These are phyloP conservation scores for Fusarium begoniae DNA, from an alignment of 2,329 filamentous ascomycete genomes.

Conservation along the genomic window DNA sequence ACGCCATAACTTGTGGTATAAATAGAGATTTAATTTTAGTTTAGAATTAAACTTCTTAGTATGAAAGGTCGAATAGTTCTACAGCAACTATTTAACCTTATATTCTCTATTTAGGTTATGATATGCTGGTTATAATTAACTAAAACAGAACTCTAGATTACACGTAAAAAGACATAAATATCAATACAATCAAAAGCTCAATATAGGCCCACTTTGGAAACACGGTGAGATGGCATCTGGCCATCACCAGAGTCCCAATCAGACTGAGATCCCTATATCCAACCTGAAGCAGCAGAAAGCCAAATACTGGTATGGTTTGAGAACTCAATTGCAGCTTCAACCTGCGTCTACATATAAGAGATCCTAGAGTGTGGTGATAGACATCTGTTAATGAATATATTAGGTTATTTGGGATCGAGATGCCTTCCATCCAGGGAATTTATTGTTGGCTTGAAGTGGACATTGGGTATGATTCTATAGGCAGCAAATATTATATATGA, in stretches of 20 bases:
- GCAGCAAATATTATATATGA: neutral
- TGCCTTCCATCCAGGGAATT: neutral
- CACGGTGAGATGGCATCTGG: neutral
- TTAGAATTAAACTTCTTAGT: neutral
- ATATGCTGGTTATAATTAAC: neutral
- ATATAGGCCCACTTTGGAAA: neutral
- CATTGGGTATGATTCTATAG: neutral
- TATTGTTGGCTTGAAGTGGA: neutral
- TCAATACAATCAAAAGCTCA: neutral
- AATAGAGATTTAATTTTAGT: neutral
- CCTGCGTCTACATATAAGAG: neutral
- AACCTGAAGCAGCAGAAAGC: neutral
- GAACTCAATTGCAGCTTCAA: neutral
- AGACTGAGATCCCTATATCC: no score
- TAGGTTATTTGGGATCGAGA: neutral
- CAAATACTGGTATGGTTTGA: neutral
- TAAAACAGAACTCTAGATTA: neutral
- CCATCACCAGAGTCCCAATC: no score
- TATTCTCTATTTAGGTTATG: neutral
- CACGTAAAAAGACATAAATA: neutral
- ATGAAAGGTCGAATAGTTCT: neutral
- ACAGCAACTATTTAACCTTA: no score
- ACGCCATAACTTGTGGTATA: no score
- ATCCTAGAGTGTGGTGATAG: fast-evolving
- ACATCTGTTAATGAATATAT: no score